Conservation (phyloP, 495 filamentous ascomycete species). For the Lasiosphaeria miniovina region DNA sequence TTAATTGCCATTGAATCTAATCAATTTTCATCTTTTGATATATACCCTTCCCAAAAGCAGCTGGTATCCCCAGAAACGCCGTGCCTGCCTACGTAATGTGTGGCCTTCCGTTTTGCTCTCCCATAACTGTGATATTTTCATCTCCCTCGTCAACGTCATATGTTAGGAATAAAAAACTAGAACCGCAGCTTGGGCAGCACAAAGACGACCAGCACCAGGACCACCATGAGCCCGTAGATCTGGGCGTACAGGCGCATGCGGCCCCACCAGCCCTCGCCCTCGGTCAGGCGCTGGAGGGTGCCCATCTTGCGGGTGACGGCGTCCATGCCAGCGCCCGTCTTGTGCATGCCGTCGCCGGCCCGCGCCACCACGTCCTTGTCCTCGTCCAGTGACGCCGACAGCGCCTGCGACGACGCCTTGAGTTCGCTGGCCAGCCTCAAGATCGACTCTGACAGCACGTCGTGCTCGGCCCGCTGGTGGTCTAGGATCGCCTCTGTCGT, state of each 20-base stretch:
- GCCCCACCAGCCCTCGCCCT: constrained; percentile 86
- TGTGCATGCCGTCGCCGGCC: constrained; percentile 71
- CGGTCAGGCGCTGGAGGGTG: constrained; percentile 66
- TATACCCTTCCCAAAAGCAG: too few species aligned
- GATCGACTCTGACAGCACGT: constrained; percentile 77
- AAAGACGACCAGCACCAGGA: constrained; percentile 72
- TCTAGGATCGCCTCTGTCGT: constrained; percentile 65
- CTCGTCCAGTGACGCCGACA: constrained; percentile 65
- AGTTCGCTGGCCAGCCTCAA: constrained; percentile 72
- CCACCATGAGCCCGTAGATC: constrained; percentile 74
- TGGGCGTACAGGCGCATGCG: constrained; percentile 78
- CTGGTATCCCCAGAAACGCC: too few species aligned
- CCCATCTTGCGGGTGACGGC: constrained; percentile 73
- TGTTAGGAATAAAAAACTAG: constrained; percentile 31
- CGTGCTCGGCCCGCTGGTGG: constrained; percentile 74
- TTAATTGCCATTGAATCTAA: too few species aligned
- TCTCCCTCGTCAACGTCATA: too few species aligned
- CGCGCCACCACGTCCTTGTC: constrained; percentile 68
- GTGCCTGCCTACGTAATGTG: too few species aligned
- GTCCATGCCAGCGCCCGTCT: constrained; percentile 69
- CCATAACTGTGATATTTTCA: not conserved
- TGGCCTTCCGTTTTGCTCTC: not conserved
- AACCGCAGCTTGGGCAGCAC: constrained; percentile 83
- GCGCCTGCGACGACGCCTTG: constrained; percentile 68
- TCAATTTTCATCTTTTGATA: too few species aligned